Base-by-base conservation (phyloP, 2,329 filamentous ascomycete genomes). In the Neophaeococcomyces aloes region DNA sequence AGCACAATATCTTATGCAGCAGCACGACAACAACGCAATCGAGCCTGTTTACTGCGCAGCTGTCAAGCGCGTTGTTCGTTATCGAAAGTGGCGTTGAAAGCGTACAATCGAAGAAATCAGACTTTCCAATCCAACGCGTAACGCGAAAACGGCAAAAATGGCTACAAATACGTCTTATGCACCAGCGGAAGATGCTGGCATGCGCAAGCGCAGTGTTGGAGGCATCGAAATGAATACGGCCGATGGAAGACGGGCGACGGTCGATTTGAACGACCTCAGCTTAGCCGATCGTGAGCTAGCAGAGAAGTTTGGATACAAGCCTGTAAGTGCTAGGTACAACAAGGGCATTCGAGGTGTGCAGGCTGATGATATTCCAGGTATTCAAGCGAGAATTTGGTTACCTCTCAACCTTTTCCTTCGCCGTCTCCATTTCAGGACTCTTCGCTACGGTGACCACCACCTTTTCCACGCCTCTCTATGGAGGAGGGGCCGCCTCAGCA, bases 361-460 rank as follows among this genome's bases (percentile, higher is more conserved):
- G 31, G n/a, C 23, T 33, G 27, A 32, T 35, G 21, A 29, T 34
- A 29, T 14, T 33, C 8, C 38, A 53, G 46, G 41, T 51, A 11
- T 54, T 71, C 58, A 74, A 76, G 42, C 69, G 75, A 50, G 72
- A 78, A 53, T 78, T 78, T 50, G 68, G 68, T 44, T 75, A 74
- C 44, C 61, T 73, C 11, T 75, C 74, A 49, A 74, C 72, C 49
- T 75, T 79, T 59, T 77, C 73, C 42, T 79, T 78, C 53, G 75
- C 75, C 39, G 70, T 78, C 53, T 70, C 66, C 53, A 74, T 78
- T 52, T 69, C 65, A 38, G 74, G 73, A 33, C 64, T 76, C 15
- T 76, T 74, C 53, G 66, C 72, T 21, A 75, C 72, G 7, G 67
- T 73, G 47, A 68, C 71, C 52, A 75, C 74, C 3, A 77, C 74